phyloP scores from a whole-genome alignment of 2,329 filamentous ascomycete genomes.

The Aspergillus thermomutatus region DNA sequence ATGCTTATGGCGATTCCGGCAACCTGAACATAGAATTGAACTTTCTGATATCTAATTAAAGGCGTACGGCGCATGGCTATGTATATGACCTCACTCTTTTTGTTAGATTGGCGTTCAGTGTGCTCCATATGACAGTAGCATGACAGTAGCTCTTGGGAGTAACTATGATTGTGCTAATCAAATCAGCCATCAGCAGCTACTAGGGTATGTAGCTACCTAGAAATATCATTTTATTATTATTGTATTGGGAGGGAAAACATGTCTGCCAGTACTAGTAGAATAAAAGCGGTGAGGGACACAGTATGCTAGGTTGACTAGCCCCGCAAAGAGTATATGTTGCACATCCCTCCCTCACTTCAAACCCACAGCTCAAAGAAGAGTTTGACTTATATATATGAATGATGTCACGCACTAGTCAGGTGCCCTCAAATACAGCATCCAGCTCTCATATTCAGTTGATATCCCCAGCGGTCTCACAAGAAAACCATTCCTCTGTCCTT shows the following conservation, averaged over 20 bases:
- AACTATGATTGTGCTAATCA: neutral
- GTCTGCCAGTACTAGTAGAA: neutral
- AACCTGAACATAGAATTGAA: neutral
- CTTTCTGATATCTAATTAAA: neutral
- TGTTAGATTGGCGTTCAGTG: neutral
- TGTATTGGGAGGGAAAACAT: neutral
- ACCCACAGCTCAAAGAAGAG: neutral
- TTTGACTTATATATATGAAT: neutral
- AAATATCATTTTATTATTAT: neutral
- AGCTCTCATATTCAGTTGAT: slow-evolving; percentile 26
- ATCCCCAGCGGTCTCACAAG: slow-evolving; percentile 16
- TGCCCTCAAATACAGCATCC: slow-evolving; percentile 22
- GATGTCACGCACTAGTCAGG: slow-evolving; percentile 42
- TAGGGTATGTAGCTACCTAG: neutral
- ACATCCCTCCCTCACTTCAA: neutral
- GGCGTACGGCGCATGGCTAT: too few species aligned
- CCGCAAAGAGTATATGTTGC: neutral
- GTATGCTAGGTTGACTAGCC: neutral
- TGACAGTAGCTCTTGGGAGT: neutral
- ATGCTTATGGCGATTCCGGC: neutral
- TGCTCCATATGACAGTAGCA: neutral
- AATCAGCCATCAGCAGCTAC: neutral
- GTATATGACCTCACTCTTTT: neutral
- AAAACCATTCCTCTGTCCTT: slow-evolving; percentile 15
- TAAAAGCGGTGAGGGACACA: neutral